Percentiles rank a stretch among this genome's conserved stretches.
Conservation (phyloP, 495 filamentous ascomycete genomes). For the Trichocladium antarcticum region DNA sequence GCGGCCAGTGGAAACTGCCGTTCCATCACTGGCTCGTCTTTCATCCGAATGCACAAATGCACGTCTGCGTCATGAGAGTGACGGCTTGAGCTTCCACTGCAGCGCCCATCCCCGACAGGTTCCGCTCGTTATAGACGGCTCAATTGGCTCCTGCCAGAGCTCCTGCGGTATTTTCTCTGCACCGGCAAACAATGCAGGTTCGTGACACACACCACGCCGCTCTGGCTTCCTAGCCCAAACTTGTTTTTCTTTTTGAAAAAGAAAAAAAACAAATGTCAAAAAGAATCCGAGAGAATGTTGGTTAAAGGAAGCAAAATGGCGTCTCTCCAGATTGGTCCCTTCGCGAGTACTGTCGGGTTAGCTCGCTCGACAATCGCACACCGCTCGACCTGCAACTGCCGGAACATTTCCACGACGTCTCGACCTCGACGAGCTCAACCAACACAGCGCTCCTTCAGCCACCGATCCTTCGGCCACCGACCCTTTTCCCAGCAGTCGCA, state of each 20-base stretch:
- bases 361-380: slow-evolving; percentile 14
- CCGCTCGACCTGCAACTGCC: slow-evolving; percentile 8
- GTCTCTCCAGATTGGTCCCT: slow-evolving; percentile 16
- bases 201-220: not conserved
- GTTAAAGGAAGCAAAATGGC: slow-evolving; percentile 19
- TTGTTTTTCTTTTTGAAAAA: no score
- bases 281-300: not conserved
- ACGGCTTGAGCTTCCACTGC: slow-evolving; percentile 13
- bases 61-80: slow-evolving; percentile 18
- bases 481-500: slow-evolving; percentile 28
- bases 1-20: slow-evolving; percentile 11
- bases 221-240: not conserved
- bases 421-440: slow-evolving; percentile 9
- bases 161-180: slow-evolving; percentile 1
- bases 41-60: slow-evolving; percentile 1
- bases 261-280: not conserved
- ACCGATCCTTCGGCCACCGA: slow-evolving; percentile 19
- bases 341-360: slow-evolving; percentile 15
- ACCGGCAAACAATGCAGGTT: slow-evolving; percentile 17
- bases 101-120: slow-evolving; percentile 3
- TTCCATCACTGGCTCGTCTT: slow-evolving; percentile 7
- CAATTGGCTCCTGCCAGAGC: slow-evolving; percentile 1
- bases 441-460: not conserved
- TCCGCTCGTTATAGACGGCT: not conserved
- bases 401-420: not conserved